Percentiles rank a stretch among this genome's conserved stretches.
These are phyloP conservation scores for Chalciporus piperatoides DNA, from an alignment of 1,284 basidiomycete species.

Conservation along the genomic window DNA sequence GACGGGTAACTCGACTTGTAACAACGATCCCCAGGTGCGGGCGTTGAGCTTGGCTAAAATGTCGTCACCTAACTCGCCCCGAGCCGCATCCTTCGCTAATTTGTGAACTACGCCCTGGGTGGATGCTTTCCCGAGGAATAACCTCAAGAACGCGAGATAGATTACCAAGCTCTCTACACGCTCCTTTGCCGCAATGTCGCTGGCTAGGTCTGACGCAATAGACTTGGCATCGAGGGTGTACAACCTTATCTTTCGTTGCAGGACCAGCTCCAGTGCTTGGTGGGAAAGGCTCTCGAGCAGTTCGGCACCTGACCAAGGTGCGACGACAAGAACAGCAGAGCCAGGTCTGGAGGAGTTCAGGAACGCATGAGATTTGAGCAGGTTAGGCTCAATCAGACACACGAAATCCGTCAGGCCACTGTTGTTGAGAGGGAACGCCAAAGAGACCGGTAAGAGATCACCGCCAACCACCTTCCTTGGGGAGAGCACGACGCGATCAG, in stretches of 20 bases:
- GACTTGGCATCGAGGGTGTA: conserved; percentile 56
- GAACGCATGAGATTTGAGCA: conserved; percentile 66
- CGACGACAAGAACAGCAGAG: conserved; percentile 57
- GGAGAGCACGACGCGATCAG: conserved; percentile 58
- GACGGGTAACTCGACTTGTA: conserved; percentile 43
- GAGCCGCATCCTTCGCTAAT: conserved; percentile 43
- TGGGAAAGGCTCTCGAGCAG: conserved; percentile 51
- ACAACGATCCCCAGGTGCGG: conserved; percentile 56
- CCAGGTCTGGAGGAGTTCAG: conserved; percentile 54
- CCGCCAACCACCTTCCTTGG: conserved; percentile 37
- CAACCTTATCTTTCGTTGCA: conserved; percentile 49
- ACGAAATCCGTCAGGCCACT: conserved; percentile 60
- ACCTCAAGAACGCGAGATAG: conserved; percentile 63
- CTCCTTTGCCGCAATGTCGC: conserved; percentile 36
- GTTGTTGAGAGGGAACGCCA: conserved; percentile 50
- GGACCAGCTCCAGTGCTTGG: conserved; percentile 40
- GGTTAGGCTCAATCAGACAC: conserved; percentile 61
- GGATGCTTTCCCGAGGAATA: conserved; percentile 66
- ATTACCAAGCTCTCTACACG: conserved; percentile 50
- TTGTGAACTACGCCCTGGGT: conserved; percentile 50
- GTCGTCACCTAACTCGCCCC: conserved; percentile 42
- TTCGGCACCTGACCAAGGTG: conserved; percentile 62
- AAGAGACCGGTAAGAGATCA: conserved; percentile 45
- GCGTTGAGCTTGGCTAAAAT: conserved; percentile 46
- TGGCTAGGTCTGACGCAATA: conserved; percentile 36